Base-by-base conservation (phyloP, 2,329 filamentous ascomycete genomes). In the Penicillium occitanis region DNA sequence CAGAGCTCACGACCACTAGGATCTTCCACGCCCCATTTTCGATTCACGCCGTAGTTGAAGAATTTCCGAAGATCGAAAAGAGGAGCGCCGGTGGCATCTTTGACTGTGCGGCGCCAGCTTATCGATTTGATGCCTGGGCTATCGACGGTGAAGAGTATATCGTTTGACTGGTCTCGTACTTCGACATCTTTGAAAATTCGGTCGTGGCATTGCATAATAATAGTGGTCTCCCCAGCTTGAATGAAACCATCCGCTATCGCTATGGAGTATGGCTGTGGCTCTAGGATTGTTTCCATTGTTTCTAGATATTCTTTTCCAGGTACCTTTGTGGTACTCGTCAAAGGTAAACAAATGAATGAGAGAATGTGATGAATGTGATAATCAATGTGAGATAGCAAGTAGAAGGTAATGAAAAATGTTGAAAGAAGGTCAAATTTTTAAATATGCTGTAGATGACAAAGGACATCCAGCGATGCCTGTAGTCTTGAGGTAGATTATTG, bases 131-230 rank as follows among this genome's bases (percentile, higher is more conserved):
- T 5, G 13, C n/a, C 40, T 37, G 46, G 25, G 42, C 17, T 58
- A 6, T 51, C 48, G 14, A 58, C 50, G n/a, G 51, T 64, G 19
- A 64, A 64, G 3, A 64, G 53, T 28, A 48, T 19, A 10, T 64
- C 42, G 40, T 58, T 53, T 13, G 62, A 64, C 25, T 58, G 35
- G 40, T 64, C 62, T 37, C 50, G 62, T 3, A 64, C 22, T 8
- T 64, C 62, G 46, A 64, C 62, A 37, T 58, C 11, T 19, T 64
- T 64, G 51, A 64, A 64, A 17, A 58, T 4, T 22, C 51, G 51
- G 28, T 64, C 51, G 53, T 57, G 51, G 22, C 62, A 64, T 30
- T 28, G 35, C 50, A 64, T 58, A 35, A 30, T 28, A 33, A 64
- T 58, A 17, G 10, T 58, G 10, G 37, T 57, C 14, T 64, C 51